Conservation (phyloP, 495 filamentous ascomycete genomes). For the Podospora fimiseda region DNA sequence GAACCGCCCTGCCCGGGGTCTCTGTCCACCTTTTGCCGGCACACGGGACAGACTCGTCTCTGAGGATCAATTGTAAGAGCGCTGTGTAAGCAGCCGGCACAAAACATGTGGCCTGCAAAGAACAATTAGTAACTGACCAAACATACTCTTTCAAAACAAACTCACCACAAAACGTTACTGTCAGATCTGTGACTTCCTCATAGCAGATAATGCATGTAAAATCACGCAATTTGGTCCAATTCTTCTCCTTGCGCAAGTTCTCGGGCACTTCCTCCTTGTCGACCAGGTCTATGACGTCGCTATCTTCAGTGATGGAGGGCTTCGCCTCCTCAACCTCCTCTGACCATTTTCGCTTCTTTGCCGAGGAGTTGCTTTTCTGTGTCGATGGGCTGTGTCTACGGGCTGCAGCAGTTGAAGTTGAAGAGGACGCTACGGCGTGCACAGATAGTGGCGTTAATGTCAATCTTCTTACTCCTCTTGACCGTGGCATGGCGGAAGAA, state of each 20-base stretch:
- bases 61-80: conserved; percentile 56
- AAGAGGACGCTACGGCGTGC: background rate
- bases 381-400: background rate
- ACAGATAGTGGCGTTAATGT: background rate
- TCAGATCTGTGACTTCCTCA: conserved; percentile 66
- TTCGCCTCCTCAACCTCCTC: conserved; percentile 28
- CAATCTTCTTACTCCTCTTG: background rate
- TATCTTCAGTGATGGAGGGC: conserved; percentile 11
- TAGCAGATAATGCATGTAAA: conserved; percentile 82
- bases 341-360: conserved; percentile 9
- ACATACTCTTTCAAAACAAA: background rate
- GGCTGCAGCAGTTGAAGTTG: background rate
- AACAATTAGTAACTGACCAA: background rate
- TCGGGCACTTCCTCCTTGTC: conserved; percentile 57
- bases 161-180: conserved; percentile 79
- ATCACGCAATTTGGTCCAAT: conserved; percentile 46
- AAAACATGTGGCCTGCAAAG: conserved; percentile 72
- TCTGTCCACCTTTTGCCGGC: conserved; percentile 50
- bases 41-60: conserved; percentile 47
- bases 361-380: background rate
- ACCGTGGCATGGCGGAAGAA: background rate
- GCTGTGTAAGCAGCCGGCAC: conserved; percentile 70
- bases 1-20: conserved; percentile 31
- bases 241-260: conserved; percentile 43
- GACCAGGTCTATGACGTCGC: conserved; percentile 45